Percentiles rank a stretch among this genome's conserved stretches.
phyloP scores from a whole-genome alignment of 1,139 yeast species.

The Suzukiozyma palmioleophila region DNA sequence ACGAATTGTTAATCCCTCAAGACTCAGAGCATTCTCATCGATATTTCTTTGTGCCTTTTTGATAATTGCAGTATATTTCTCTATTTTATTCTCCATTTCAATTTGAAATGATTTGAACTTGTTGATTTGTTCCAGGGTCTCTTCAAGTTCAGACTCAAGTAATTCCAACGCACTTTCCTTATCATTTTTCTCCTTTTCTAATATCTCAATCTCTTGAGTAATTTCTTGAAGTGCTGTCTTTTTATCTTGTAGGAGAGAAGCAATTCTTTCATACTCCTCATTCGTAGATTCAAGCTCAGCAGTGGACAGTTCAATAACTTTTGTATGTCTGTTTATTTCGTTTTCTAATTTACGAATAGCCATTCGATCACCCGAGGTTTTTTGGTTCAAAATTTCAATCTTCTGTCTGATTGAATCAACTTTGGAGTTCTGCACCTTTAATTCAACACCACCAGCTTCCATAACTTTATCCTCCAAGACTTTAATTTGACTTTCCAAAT shows the following conservation, averaged over 20 bases:
- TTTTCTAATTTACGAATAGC: conserved; percentile 62
- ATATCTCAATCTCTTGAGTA: conserved; percentile 20
- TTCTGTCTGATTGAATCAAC: conserved; percentile 74
- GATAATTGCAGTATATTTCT: conserved; percentile 46
- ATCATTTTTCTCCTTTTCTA: conserved; percentile 27
- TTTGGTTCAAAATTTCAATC: conserved; percentile 57
- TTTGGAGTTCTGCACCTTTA: conserved; percentile 74
- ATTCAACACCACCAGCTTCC: conserved; percentile 88
- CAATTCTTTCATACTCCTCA: conserved; percentile 25
- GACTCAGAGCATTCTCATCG: conserved; percentile 30
- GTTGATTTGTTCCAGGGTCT: conserved; percentile 50
- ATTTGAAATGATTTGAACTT: conserved; percentile 65
- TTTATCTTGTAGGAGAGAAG: conserved; percentile 30
- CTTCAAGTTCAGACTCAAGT: conserved; percentile 45
- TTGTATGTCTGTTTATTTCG: conserved; percentile 55
- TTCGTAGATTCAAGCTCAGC: conserved; percentile 28
- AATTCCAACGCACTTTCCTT: conserved; percentile 33
- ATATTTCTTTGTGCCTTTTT: conserved; percentile 38
- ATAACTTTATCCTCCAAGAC: conserved; percentile 70
- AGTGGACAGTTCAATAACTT: conserved; percentile 42
- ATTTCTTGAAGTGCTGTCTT: conserved; percentile 29
- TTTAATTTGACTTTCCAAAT: conserved; percentile 55
- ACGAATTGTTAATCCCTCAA: conserved; percentile 43
- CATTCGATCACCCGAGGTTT: conserved; percentile 57
- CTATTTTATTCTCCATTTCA: conserved; percentile 62